Percentiles rank a stretch among this genome's conserved stretches.
phyloP scores from a whole-genome alignment of 352 stramenopile species.

The Phytophthora europaea region DNA sequence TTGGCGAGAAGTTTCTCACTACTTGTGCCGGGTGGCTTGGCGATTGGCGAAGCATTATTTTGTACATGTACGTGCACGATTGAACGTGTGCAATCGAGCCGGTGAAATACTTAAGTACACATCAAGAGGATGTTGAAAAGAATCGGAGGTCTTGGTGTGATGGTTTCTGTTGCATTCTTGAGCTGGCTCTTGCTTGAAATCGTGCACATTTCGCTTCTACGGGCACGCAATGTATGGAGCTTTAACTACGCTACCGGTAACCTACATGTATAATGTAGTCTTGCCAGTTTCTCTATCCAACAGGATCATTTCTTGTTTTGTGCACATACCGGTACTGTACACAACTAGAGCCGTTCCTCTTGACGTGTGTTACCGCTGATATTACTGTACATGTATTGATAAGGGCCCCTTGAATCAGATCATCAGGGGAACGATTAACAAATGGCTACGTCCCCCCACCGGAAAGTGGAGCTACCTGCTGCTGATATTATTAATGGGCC shows the following conservation, averaged over 20 bases:
- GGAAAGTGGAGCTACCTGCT: too few relatives aligned
- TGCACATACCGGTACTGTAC: too few relatives aligned
- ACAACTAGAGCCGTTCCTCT: too few relatives aligned
- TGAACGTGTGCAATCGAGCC: constrained; percentile 1
- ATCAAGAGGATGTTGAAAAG: constrained; percentile 1
- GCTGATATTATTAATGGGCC: too few relatives aligned
- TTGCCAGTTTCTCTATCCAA: too few relatives aligned
- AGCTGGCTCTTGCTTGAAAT: not conserved
- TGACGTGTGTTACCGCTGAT: not conserved
- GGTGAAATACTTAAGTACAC: not conserved
- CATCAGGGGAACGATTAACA: not conserved
- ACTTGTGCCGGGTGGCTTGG: not conserved
- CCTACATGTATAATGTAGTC: too few relatives aligned
- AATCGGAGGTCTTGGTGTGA: not conserved
- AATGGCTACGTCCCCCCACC: not conserved
- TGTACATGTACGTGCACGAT: not conserved
- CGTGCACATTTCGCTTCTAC: not conserved
- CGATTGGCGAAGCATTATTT: not conserved
- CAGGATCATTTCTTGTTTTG: too few relatives aligned
- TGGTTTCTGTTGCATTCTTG: not conserved
- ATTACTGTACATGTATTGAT: too few relatives aligned
- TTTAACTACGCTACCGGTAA: not conserved
- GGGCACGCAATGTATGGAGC: not conserved
- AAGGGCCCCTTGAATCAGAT: not conserved
- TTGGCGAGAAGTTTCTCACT: not conserved